phyloP scores from a whole-genome alignment of 2,329 filamentous ascomycete genomes.

The Hawksworthiomyces lignivorus region DNA sequence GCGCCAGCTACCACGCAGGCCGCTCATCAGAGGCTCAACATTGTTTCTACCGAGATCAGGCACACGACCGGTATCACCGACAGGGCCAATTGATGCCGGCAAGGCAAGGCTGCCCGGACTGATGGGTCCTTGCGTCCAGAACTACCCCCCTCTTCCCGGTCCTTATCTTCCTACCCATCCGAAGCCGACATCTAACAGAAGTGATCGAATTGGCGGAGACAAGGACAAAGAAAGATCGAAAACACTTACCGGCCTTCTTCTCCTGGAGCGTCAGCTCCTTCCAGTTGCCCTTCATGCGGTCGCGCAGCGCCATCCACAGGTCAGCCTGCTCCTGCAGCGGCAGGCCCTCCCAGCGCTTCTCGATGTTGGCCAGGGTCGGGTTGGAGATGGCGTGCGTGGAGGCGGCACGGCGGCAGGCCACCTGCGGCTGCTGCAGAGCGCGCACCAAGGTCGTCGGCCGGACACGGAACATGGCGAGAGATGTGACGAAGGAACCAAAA shows the following conservation, averaged over 20 bases:
- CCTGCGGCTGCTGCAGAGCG: constrained; percentile 26
- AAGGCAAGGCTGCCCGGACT: too few relatives aligned
- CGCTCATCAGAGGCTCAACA: too few relatives aligned
- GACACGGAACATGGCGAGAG: constrained; percentile 45
- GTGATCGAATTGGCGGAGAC: not conserved
- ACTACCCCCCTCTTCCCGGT: too few relatives aligned
- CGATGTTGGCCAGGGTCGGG: constrained; percentile 93
- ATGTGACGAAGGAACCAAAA: not conserved
- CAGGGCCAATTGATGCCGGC: too few relatives aligned
- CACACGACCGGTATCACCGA: too few relatives aligned
- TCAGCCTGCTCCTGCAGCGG: constrained; percentile 98
- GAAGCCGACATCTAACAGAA: too few relatives aligned
- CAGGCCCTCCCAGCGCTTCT: constrained; percentile 99
- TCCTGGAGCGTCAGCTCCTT: constrained; percentile 88
- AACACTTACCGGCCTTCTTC: constrained; percentile 93
- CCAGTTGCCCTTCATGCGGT: constrained; percentile 99
- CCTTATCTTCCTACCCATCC: too few relatives aligned
- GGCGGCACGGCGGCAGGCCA: constrained; percentile 42
- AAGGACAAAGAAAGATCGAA: not conserved
- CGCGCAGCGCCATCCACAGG: constrained; percentile 95
- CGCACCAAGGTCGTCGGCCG: constrained; percentile 46
- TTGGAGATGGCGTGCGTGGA: constrained; percentile 93
- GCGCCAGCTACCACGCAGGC: too few relatives aligned
- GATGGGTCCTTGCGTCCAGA: too few relatives aligned
- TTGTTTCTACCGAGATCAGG: too few relatives aligned